phyloP scores from a whole-genome alignment of 176 grass and related monocot genomes.

The Avena sativa region DNA sequence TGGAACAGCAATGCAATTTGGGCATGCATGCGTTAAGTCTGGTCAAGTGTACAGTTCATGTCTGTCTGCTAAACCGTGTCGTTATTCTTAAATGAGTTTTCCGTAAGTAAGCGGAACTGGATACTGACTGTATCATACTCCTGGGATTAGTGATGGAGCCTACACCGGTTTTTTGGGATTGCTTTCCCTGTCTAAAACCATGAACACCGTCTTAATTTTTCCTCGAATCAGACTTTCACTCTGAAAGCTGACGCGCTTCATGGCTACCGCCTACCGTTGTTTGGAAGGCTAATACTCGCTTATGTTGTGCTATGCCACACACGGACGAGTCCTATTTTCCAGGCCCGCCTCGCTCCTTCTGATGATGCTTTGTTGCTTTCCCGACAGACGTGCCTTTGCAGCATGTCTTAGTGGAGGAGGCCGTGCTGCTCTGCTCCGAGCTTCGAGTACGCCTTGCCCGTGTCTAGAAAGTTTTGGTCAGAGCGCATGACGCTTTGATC shows the following conservation, averaged over 20 bases:
- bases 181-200: background rate
- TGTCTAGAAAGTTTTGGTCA: too few species aligned
- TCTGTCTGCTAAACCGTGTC: constrained; percentile 52
- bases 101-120: background rate
- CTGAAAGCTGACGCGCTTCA: background rate
- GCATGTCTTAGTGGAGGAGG: too few species aligned
- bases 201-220: too few species aligned
- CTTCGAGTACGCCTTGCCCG: too few species aligned
- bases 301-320: too few species aligned
- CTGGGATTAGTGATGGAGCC: background rate
- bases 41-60: constrained; percentile 57
- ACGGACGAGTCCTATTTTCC: too few species aligned
- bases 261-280: background rate
- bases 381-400: too few species aligned
- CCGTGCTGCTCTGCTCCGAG: too few species aligned
- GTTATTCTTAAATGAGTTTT: background rate
- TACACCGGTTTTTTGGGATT: background rate
- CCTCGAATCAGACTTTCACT: too few species aligned
- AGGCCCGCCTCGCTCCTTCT: background rate
- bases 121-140: background rate
- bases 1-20: background rate
- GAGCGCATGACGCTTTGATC: too few species aligned
- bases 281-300: background rate
- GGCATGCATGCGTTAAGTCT: constrained; percentile 14
- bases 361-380: too few species aligned